phyloP scores from a whole-genome alignment of 2,329 filamentous ascomycete species.

The Proliferodiscus dingleyae region DNA sequence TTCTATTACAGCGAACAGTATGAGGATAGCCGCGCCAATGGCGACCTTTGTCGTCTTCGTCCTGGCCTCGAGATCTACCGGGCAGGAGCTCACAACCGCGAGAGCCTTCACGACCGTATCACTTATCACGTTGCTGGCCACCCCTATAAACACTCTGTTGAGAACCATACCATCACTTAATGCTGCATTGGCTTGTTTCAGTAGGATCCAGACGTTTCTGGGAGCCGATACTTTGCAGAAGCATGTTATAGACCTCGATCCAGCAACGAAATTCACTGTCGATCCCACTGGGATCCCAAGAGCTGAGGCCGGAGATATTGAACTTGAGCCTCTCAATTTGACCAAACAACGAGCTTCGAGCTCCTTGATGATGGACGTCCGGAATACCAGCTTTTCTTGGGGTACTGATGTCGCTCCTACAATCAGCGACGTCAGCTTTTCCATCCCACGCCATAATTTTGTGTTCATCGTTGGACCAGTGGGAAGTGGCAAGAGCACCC shows the following conservation, averaged over 20 bases:
- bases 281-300: neutral
- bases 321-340: conserved; percentile 9
- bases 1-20: conserved; percentile 4
- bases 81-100: conserved; percentile 21
- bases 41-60: conserved; percentile 37
- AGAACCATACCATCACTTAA: conserved; percentile 35
- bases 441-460: conserved; percentile 10
- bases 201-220: conserved; percentile 36
- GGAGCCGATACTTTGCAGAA: conserved; percentile 5
- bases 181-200: conserved; percentile 35
- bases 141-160: conserved; percentile 37
- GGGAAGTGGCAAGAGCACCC: conserved; percentile 30
- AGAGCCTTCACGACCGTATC: conserved; percentile 39
- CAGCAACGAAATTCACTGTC: conserved; percentile 11
- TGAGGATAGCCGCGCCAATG: conserved; percentile 32
- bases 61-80: conserved; percentile 26
- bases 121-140: conserved; percentile 36
- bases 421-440: conserved; percentile 17
- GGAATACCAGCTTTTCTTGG: conserved; percentile 18
- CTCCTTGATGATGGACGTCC: conserved; percentile 15
- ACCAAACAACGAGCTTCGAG: conserved; percentile 2
- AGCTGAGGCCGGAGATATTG: conserved; percentile 7
- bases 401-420: conserved; percentile 6
- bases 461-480: conserved; percentile 28
- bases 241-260: conserved; percentile 3